A percentile compares a stretch with the other conserved stretches of the same genome.
These are phyloP conservation scores for Lanmaoa rubissima DNA, from an alignment of 768 basidiomycete genomes.

Conservation along the genomic window DNA sequence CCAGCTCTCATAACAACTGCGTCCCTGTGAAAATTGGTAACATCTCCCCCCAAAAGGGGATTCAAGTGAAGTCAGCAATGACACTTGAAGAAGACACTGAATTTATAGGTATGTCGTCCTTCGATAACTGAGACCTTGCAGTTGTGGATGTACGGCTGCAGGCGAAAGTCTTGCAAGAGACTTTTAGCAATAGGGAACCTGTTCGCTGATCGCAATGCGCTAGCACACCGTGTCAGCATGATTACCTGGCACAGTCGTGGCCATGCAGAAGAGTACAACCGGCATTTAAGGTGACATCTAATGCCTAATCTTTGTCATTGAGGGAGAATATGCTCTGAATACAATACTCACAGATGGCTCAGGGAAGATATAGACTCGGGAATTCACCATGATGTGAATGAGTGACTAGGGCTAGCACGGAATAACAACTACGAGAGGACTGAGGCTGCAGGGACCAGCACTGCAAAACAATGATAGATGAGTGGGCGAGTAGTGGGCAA, in stretches of 20 bases:
- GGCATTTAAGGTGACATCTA: not conserved
- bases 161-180: not conserved
- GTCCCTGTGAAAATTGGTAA: not conserved
- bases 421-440: not conserved
- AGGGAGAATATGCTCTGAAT: not conserved
- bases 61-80: conserved; percentile 3
- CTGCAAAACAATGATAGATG: not conserved
- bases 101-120: not conserved
- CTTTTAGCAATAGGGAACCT: conserved; percentile 5
- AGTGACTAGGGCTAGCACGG: too few species aligned
- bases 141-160: conserved; percentile 12
- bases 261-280: conserved; percentile 2
- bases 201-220: not conserved
- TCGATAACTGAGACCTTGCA: conserved; percentile 1
- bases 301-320: not conserved
- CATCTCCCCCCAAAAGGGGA: not conserved
- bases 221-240: not conserved
- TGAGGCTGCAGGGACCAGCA: not conserved
- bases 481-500: not conserved
- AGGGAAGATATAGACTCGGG: not conserved
- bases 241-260: not conserved
- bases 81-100: conserved; percentile 11
- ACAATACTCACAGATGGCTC: not conserved
- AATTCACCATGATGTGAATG: not conserved
- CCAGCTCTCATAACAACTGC: conserved; percentile 6